Evolutionary conservation across 208 protist species (phyloP).

Genomic region (Tritrichomonas musculus): DNA sequence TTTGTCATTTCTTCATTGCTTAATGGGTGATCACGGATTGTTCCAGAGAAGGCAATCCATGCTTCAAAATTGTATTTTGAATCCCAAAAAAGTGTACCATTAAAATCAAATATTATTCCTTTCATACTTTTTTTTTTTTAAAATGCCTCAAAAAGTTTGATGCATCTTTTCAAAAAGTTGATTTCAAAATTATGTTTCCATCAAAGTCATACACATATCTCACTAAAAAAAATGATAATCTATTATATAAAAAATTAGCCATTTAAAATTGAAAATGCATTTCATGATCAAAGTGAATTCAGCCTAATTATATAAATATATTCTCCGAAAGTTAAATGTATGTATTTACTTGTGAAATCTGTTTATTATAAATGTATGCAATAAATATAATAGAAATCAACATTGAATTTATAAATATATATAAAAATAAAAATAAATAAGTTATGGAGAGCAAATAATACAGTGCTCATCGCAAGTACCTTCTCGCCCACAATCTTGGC

Average conservation of each 20-base stretch:
- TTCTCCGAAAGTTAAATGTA: too few species aligned
- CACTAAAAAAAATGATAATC: too few species aligned
- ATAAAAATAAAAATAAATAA: not conserved
- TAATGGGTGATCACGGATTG: not conserved
- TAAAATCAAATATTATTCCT: not conserved
- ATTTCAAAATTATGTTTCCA: not conserved
- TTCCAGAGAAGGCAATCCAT: not conserved
- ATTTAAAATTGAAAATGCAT: too few species aligned
- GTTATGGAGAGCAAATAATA: not conserved
- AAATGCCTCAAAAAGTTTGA: not conserved
- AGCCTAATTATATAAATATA: too few species aligned
- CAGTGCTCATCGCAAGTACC: not conserved
- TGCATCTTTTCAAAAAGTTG: not conserved
- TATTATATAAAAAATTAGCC: too few species aligned
- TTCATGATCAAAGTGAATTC: too few species aligned
- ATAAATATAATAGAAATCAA: too few species aligned
- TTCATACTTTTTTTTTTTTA: not conserved
- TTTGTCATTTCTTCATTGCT: not conserved
- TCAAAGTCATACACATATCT: too few species aligned
- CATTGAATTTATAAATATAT: too few species aligned
- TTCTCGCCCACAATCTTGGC: not conserved
- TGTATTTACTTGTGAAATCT: too few species aligned
- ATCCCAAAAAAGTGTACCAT: not conserved
- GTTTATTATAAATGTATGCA: too few species aligned
- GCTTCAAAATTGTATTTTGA: not conserved